Conservation (phyloP, 2,329 filamentous ascomycete genomes). For the Salinomyces thailandicus region DNA sequence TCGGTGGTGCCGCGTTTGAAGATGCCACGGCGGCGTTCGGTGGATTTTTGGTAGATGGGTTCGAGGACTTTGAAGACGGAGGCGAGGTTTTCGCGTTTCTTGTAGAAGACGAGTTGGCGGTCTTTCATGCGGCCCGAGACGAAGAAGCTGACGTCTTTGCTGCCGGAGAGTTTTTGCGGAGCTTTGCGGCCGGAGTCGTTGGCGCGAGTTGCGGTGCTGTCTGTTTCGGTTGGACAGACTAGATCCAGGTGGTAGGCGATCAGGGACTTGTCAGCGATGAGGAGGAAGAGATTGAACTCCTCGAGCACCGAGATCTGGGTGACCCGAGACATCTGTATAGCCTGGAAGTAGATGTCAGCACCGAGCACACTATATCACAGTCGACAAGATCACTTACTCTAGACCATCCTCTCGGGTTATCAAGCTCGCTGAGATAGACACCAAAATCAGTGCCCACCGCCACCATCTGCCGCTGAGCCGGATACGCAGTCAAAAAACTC, state of each 20-base stretch:
- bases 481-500: slow-evolving; percentile 65
- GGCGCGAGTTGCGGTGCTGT: slow-evolving; percentile 30
- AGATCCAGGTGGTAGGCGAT: slow-evolving; percentile 91
- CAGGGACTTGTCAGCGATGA: slow-evolving; percentile 83
- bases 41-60: slow-evolving; percentile 85
- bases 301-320: slow-evolving; percentile 92
- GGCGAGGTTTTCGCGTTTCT: slow-evolving; percentile 76
- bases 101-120: slow-evolving; percentile 87
- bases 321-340: slow-evolving; percentile 64
- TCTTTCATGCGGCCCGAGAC: slow-evolving; percentile 96
- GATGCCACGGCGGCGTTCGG: slow-evolving; percentile 66
- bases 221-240: slow-evolving; percentile 48
- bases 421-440: slow-evolving; percentile 78
- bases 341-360: slow-evolving; percentile 40
- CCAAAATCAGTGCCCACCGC: slow-evolving; percentile 93
- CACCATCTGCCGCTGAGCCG: slow-evolving; percentile 61
- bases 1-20: slow-evolving; percentile 69
- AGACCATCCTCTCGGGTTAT: slow-evolving; percentile 82
- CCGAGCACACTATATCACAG: background rate
- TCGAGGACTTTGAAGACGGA: slow-evolving; percentile 94
- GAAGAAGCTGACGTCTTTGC: slow-evolving; percentile 93
- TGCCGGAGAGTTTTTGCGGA: slow-evolving; percentile 79
- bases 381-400: slow-evolving; percentile 50
- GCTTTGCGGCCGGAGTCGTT: slow-evolving; percentile 69
- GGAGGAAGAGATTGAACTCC: slow-evolving; percentile 84